These are phyloP conservation scores for Gossypium aridum DNA, from an alignment of 441 rosid species.

Conservation along the genomic window DNA sequence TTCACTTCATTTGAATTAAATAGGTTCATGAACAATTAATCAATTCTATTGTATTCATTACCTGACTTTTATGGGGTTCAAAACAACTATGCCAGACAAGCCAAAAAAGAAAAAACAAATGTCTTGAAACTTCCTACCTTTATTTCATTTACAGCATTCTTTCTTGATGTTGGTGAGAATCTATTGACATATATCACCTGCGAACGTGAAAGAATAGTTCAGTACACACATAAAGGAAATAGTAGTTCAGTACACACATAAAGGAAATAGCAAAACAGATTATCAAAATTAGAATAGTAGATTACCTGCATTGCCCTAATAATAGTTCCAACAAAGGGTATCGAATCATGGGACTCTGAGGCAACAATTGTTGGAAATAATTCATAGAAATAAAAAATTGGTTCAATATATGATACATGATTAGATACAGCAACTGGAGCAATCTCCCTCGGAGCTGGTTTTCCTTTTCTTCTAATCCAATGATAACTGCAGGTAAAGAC, in stretches of 20 bases:
- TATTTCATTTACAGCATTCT: constrained; percentile 80
- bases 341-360: constrained; percentile 82
- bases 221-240: background rate
- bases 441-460: constrained; percentile 76
- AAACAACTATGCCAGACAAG: background rate
- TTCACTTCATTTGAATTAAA: constrained; percentile 18
- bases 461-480: constrained; percentile 90
- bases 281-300: background rate
- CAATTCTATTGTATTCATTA: background rate
- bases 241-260: too few species aligned
- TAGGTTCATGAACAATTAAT: background rate
- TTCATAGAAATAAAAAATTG: constrained; percentile 91
- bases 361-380: constrained; percentile 94
- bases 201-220: constrained; percentile 3
- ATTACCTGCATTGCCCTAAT: constrained; percentile 97
- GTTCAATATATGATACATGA: constrained; percentile 86
- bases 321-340: constrained; percentile 93
- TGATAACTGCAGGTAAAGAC: constrained; percentile 57
- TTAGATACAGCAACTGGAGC: constrained; percentile 94
- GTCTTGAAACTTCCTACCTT: constrained; percentile 70
- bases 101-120: background rate
- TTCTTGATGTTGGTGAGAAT: constrained; percentile 78
- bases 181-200: constrained; percentile 98
- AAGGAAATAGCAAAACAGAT: background rate
- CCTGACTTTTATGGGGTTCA: background rate